phyloP scores from a whole-genome alignment of 306 rosid species.

The Potentilla sterilis region DNA sequence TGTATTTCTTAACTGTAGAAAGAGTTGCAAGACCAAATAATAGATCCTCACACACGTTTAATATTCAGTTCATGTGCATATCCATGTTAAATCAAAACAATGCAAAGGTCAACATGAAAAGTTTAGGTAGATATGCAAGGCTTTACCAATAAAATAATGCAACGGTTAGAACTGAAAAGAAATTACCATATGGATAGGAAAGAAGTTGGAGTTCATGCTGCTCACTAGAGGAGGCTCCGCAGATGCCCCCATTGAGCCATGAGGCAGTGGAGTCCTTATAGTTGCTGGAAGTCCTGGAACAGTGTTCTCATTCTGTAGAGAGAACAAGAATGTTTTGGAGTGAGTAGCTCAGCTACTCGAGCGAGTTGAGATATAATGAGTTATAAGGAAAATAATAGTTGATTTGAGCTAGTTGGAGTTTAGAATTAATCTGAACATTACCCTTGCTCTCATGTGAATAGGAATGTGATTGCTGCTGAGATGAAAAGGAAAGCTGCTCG shows the following conservation, averaged over 20 bases:
- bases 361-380: not conserved
- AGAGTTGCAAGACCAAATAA: not conserved
- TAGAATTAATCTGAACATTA: slow-evolving; percentile 35
- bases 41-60: not conserved
- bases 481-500: slow-evolving; percentile 39
- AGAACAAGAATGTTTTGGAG: slow-evolving; percentile 1
- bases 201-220: slow-evolving; percentile 36
- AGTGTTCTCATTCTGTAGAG: slow-evolving; percentile 50
- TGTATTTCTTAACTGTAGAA: not conserved
- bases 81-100: not conserved
- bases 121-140: not conserved
- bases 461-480: slow-evolving; percentile 42
- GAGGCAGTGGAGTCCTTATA: slow-evolving; percentile 37
- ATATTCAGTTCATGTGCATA: not conserved
- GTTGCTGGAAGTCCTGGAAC: slow-evolving; percentile 34
- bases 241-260: slow-evolving; percentile 42
- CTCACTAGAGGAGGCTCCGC: slow-evolving; percentile 48
- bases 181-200: slow-evolving; percentile 57
- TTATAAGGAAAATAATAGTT: slow-evolving; percentile 4
- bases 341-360: slow-evolving; percentile 1
- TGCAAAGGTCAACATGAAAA: not conserved
- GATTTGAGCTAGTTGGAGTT: not conserved
- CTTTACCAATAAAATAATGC: not conserved
- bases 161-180: not conserved
- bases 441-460: slow-evolving; percentile 47